Evolutionary conservation across 2,329 filamentous ascomycete genomes (phyloP).

Genomic region (Colletotrichum theobromicola): DNA sequence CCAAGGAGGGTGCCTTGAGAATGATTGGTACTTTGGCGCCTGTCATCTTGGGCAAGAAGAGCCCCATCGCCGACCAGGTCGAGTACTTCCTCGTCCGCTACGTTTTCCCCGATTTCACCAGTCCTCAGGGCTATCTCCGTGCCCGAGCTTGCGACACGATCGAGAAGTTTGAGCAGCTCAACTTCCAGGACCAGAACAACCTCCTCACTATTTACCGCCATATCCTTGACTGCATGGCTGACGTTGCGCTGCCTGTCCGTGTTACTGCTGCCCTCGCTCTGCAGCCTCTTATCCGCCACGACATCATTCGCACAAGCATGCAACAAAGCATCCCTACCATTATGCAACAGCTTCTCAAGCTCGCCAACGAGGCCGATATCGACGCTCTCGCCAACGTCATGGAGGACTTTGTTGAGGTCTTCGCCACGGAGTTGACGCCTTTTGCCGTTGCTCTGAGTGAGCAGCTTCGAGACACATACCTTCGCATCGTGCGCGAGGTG

Average conservation of each 20-base stretch:
- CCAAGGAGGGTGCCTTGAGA: constrained; percentile 93
- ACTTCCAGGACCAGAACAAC: constrained; percentile 97
- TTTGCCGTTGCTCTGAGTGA: constrained; percentile 96
- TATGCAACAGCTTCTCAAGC: constrained; percentile 97
- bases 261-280: constrained; percentile 93
- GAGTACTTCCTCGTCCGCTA: constrained; percentile 99
- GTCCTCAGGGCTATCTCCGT: constrained; percentile 87
- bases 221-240: constrained; percentile 96
- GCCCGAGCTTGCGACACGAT: constrained; percentile 96
- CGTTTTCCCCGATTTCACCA: constrained; percentile 97
- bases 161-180: constrained; percentile 96
- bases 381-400: constrained; percentile 98
- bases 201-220: constrained; percentile 95
- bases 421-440: constrained; percentile 93
- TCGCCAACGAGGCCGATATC: constrained; percentile 97
- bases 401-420: constrained; percentile 99
- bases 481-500: constrained; percentile 90
- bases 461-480: constrained; percentile 93
- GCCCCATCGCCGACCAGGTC: constrained; percentile 94
- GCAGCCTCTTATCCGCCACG: constrained; percentile 94
- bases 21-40: constrained; percentile 97
- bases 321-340: constrained; percentile 98
- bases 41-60: constrained; percentile 97
- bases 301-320: constrained; percentile 93
- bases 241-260: constrained; percentile 88